Evolutionary conservation across 345 rosid species (phyloP), one percentile per base, ranked within the genome.

Genomic region (Salix suchowensis): DNA sequence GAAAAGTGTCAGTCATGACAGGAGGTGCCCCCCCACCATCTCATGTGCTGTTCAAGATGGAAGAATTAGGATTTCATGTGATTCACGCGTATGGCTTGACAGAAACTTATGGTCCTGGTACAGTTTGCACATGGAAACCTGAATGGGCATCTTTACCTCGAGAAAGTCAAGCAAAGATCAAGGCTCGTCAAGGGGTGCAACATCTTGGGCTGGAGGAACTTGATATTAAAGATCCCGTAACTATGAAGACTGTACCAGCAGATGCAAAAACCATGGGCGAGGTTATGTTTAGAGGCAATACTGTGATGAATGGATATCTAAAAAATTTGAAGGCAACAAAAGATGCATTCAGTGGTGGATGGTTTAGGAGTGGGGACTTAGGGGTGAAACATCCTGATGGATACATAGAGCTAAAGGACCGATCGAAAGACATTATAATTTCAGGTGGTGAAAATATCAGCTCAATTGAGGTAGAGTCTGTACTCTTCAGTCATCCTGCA

Each of bases 361-460:
- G 87, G 87, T 75, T 85, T 37, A 74, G 85, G 74, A 82, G 80
- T 69, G 87, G 87, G 28, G 87, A 85, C 66, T 80, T 85, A 76
- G 87, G 80, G 37, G 85, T 85, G 36, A 82, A 65, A 72, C 85
- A 85, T 67, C 74, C 84, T 24, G 87, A 85, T 46, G 87, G 87
- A 2, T 85, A 85, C 72, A 85, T 85, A 55, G 84, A 80, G 76
- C 55, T 85, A 7, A 85, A 78, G 82, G 87, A 85, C 67, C 72
- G 85, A 7, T 82, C 87, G 2, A 85, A 82, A 82, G 87, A 85
- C 73, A 77, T 85, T 52, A 85, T 85, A 71, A 85, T 85, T 16
- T 85, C 87, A 5, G 87, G 87, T 16, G 87, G 87, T 2, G 87
- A 85, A 82, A 85, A 85, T 26, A 82, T 85, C 13, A 85, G 87